Evolutionary conservation across 2,329 filamentous ascomycete species (phyloP), one percentile per base, ranked within the genome.

Genomic region (Colletotrichum shisoi): DNA sequence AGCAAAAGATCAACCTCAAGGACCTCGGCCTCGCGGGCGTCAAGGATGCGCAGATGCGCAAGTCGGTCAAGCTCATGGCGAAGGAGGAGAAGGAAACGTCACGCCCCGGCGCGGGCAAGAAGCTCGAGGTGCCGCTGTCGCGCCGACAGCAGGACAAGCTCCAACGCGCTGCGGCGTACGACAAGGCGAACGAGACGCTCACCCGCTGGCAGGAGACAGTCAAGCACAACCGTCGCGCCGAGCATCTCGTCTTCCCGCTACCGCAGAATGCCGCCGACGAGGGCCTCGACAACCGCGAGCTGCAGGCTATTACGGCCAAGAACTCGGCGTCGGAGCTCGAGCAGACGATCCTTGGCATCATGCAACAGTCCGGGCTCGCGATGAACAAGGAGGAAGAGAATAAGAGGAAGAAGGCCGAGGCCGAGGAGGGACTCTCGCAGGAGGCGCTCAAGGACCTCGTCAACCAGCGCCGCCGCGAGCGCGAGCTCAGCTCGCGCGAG

Each of bases 161-260:
- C 17, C 90, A 96, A 73, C 91, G 95, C 58, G 83, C 84, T 59
- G 93, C 89, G 27, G 95, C 95, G 3, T 96, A 94, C 72, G 88
- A 93, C 42, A 94, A 97, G 82, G 94, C 93, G 57, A 97, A 96
- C 73, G 90, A 97, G 77, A 94, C 93, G 0, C 83, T 99, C 31
- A 89, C 92, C 70, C 88, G 93, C 72, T 99, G 95, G 95, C 90
- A 90, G 39, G 94, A 97, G 68, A 98, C 95, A 0, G 93, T 99
- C 74, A 96, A 97, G 79, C 88, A 92, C 39, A 97, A 97, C 77
- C 90, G 95, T 67, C 87, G 93, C 72, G 94, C 94, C 1, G 95
- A 98, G 70, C 93, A 97, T 76, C 82, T 99, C 13, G 84, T 89
- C 21, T 99, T 99, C 74, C 95, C 95, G 5, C 84, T 98, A 0